A percentile compares a stretch with the other conserved stretches of the same genome.
Evolutionary conservation across 2,329 filamentous ascomycete genomes (phyloP).

Genomic region (Cladophialophora exuberans): DNA sequence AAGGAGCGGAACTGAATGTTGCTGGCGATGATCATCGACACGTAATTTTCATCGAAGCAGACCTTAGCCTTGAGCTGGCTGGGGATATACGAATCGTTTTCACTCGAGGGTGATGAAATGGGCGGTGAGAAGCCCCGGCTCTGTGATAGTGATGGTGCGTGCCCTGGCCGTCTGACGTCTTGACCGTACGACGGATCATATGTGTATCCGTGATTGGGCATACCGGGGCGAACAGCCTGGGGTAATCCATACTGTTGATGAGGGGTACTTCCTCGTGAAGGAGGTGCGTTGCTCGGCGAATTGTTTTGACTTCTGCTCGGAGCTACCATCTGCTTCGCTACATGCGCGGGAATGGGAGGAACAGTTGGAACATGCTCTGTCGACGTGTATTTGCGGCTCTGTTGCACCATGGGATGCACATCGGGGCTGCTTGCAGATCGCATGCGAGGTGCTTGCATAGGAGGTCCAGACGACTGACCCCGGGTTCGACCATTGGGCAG

Average conservation of each 20-base stretch:
- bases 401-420: constrained; percentile 70
- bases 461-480: constrained; percentile 17
- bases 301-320: constrained; percentile 80
- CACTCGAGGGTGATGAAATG: constrained; percentile 22
- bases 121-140: constrained; percentile 42
- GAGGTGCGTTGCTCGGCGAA: constrained; percentile 72
- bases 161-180: constrained; percentile 26
- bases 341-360: constrained; percentile 75
- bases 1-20: constrained; percentile 94
- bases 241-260: constrained; percentile 62
- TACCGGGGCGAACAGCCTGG: constrained; percentile 31
- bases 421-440: constrained; percentile 95
- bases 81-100: constrained; percentile 52
- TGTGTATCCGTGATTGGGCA: constrained; percentile 29
- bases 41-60: constrained; percentile 86
- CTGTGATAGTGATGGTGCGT: constrained; percentile 31
- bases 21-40: constrained; percentile 93
- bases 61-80: constrained; percentile 96
- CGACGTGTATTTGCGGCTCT: constrained; percentile 51
- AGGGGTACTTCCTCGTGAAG: constrained; percentile 69
- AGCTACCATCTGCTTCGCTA: constrained; percentile 60
- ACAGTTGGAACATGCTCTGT: constrained; percentile 67
- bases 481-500: constrained; percentile 56
- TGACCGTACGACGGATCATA: constrained; percentile 30
- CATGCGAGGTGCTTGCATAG: constrained; percentile 58